Percentiles rank a stretch among this genome's conserved stretches.
Evolutionary conservation across 139 green algal species (phyloP).

Genomic region (Nannochloris sp.): DNA sequence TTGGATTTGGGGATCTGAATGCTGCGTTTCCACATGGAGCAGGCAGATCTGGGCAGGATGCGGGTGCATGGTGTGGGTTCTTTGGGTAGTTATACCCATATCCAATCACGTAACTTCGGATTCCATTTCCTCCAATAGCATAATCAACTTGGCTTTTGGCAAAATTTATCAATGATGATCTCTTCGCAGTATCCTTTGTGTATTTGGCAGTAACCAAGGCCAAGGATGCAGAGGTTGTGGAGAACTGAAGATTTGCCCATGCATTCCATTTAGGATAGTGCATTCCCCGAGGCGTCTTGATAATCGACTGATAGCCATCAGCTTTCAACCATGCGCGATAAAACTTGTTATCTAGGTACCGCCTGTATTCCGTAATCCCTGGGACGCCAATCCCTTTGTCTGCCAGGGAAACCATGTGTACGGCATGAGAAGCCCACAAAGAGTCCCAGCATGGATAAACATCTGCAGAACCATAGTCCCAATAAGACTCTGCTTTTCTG

Average conservation of each 20-base stretch:
- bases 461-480: background rate
- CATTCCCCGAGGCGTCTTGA: constrained; percentile 8
- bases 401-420: constrained; percentile 6
- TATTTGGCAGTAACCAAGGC: constrained; percentile 8
- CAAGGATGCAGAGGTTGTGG: background rate
- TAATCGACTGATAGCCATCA: constrained; percentile 5
- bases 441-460: constrained; percentile 10
- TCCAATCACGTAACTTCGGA: constrained; percentile 37
- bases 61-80: constrained; percentile 33
- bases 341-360: constrained; percentile 9
- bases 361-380: background rate
- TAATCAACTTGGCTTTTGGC: constrained; percentile 21
- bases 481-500: background rate
- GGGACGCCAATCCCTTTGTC: background rate
- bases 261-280: constrained; percentile 1
- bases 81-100: constrained; percentile 29
- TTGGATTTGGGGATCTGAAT: constrained; percentile 22
- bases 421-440: constrained; percentile 5
- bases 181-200: background rate
- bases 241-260: constrained; percentile 11
- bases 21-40: constrained; percentile 31
- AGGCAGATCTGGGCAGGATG: constrained; percentile 34
- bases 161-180: background rate
- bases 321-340: constrained; percentile 3
- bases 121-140: constrained; percentile 13